Conservation (phyloP, 2,329 filamentous ascomycete species). For the Dothiorella sarmentorum region DNA sequence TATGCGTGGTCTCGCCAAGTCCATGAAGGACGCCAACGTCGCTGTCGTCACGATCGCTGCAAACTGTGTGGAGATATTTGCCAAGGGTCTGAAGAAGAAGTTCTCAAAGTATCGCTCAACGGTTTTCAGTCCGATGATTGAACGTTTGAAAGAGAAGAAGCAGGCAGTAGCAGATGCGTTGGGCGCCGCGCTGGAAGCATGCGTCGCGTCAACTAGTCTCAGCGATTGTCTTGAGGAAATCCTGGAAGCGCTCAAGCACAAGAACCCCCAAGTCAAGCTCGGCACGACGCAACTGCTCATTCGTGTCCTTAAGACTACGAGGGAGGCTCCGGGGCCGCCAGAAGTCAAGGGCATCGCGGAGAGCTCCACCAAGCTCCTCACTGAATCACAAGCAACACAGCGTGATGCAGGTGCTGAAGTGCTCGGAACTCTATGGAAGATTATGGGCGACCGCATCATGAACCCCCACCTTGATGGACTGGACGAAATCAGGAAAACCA, state of each 20-base stretch:
- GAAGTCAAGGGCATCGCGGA: conserved; percentile 88
- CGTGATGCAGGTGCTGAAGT: conserved; percentile 89
- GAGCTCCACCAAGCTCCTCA: conserved; percentile 79
- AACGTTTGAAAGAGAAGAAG: conserved; percentile 97
- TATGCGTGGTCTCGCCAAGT: conserved; percentile 79
- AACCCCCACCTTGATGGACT: conserved; percentile 84
- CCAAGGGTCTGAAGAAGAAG: conserved; percentile 73
- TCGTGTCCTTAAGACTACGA: conserved; percentile 76
- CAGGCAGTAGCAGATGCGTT: conserved; percentile 82
- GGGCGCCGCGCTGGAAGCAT: conserved; percentile 74
- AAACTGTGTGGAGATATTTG: conserved; percentile 85
- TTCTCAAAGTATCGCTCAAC: conserved; percentile 78
- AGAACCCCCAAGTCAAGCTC: conserved; percentile 97
- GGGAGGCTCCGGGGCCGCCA: conserved; percentile 76
- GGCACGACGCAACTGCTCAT: conserved; percentile 93
- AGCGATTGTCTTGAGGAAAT: conserved; percentile 91
- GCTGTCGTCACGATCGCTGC: conserved; percentile 90
- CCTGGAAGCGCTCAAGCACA: conserved; percentile 78
- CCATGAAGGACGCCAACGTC: conserved; percentile 98
- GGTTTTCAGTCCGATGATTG: conserved; percentile 87
- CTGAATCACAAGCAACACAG: conserved; percentile 81
- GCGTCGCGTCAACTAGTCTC: conserved; percentile 64
- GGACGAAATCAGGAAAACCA: conserved; percentile 92
- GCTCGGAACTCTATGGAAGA: conserved; percentile 95
- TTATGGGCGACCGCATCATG: conserved; percentile 95